Evolutionary conservation across 805 yeast species (phyloP).

Genomic region (Candida adriatica): DNA sequence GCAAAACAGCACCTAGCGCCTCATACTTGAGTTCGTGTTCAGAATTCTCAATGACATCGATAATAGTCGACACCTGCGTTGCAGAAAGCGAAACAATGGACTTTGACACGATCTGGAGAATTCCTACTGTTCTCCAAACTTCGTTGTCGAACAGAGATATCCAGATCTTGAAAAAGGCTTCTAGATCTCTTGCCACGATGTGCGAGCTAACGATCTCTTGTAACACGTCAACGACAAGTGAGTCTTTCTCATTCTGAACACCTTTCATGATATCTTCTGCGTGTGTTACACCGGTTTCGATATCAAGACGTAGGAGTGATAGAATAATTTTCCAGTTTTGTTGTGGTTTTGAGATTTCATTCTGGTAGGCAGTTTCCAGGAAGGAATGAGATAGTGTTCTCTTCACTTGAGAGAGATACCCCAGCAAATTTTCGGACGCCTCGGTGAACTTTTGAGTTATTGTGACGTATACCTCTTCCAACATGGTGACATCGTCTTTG

Average conservation of each 20-base stretch:
- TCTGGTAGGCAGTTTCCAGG: slow-evolving; percentile 36
- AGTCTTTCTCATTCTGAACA: slow-evolving; percentile 4
- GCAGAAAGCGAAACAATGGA: slow-evolving; percentile 40
- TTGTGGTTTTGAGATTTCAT: slow-evolving; percentile 39
- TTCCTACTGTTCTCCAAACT: slow-evolving; percentile 19
- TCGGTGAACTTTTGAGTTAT: slow-evolving; percentile 33
- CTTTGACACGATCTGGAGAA: slow-evolving; percentile 32
- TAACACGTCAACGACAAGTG: slow-evolving; percentile 1
- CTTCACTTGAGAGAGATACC: slow-evolving; percentile 41
- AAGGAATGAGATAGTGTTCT: slow-evolving; percentile 49
- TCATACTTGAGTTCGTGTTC: slow-evolving; percentile 11
- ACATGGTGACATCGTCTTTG: slow-evolving; percentile 26
- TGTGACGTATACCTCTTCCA: slow-evolving; percentile 43
- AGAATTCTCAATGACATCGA: slow-evolving; percentile 18
- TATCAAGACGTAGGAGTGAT: slow-evolving; percentile 45
- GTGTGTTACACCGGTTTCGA: slow-evolving; percentile 48
- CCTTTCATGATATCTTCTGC: slow-evolving; percentile 27
- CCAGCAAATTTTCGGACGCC: slow-evolving; percentile 37
- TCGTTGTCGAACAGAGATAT: slow-evolving; percentile 10
- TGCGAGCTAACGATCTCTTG: slow-evolving; percentile 37
- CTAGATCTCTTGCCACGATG: slow-evolving; percentile 51
- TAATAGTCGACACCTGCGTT: slow-evolving; percentile 32
- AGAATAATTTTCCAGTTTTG: slow-evolving; percentile 41
- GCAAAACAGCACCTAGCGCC: slow-evolving; percentile 27
- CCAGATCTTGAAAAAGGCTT: slow-evolving; percentile 43